Evolutionary conservation across 139 green algal genomes (phyloP), one percentile per base, ranked within the genome.

Genomic region (Zygnema circumcarinatum): DNA sequence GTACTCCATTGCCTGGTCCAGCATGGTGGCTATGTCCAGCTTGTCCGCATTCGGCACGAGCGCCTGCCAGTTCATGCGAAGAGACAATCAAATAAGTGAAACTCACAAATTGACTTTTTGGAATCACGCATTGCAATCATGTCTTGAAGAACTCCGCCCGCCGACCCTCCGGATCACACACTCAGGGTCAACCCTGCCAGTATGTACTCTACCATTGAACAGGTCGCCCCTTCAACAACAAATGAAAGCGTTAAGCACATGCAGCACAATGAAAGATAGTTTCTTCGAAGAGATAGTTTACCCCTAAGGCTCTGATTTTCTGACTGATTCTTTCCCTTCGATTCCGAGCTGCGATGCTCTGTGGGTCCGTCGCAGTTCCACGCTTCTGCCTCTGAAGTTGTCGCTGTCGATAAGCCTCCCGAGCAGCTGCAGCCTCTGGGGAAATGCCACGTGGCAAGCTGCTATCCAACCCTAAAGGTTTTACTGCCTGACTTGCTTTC

Each of bases 1-100:
- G 36, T 87, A 87, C 73, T 87, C 80, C 16, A 87, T 87, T 7
- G 39, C 39, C 74, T 87, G 32, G 7, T 87, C 80, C 16, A 87
- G 39, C 80, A 87, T 87, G 2, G 80, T 73, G 80, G 80, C 80
- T 21, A 36, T 87, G 11, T 87, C 80, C 69, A 78, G 16, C 69
- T 42, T 39, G 16, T 78, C 36, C 7, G 35, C 69, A 42, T 78
- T 78, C 11, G 69, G 69, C 69, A 78, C 69, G 11, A 78, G 7
- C 7, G 69, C 36, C 69, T 78, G 69, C 16, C 47, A 62, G 7
- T 7, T 62, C 47, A 62, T n/a, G n/a, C n/a, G n/a, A n/a, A n/a
- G n/a, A n/a, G n/a, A n/a, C n/a, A n/a, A n/a, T n/a, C n/a, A n/a
- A n/a, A n/a, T n/a, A n/a, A n/a, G n/a, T n/a, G n/a, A n/a, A n/a